Evolutionary conservation across 352 stramenopile species (phyloP).

Genomic region (Thalassiosira exigua): DNA sequence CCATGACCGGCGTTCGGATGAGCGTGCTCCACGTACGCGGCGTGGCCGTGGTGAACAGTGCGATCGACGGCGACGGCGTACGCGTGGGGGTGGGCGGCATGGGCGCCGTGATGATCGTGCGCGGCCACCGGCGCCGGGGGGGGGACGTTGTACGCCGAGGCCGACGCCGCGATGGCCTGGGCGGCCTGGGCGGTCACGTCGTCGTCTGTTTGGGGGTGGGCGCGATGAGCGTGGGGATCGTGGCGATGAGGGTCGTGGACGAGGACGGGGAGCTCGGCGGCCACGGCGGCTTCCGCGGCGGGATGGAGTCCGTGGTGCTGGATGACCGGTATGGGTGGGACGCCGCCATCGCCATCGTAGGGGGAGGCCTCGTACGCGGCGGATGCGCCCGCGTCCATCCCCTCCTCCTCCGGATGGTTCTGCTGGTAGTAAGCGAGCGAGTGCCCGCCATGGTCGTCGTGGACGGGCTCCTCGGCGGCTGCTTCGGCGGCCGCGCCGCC

Average conservation of each 20-base stretch:
- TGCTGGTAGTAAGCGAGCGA: too few species aligned
- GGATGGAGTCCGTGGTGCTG: too few species aligned
- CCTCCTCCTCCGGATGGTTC: too few species aligned
- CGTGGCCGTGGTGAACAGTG: background rate
- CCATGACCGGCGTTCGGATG: background rate
- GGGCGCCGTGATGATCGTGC: too few species aligned
- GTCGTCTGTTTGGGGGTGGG: too few species aligned
- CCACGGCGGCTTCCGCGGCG: background rate
- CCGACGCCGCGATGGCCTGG: constrained; percentile 27
- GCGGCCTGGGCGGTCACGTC: constrained; percentile 22
- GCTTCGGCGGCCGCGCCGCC: background rate
- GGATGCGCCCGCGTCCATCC: too few species aligned
- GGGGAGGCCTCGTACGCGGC: background rate
- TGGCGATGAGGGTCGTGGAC: background rate
- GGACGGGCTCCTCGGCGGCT: background rate
- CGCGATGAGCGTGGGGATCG: background rate
- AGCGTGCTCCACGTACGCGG: background rate
- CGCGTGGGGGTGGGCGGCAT: background rate
- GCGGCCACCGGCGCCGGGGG: background rate
- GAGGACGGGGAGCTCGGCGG: background rate
- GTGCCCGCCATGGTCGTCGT: too few species aligned
- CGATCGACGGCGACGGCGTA: constrained; percentile 8
- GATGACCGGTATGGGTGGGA: background rate
- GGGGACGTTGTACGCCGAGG: constrained; percentile 23
- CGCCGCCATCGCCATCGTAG: background rate